These are phyloP conservation scores for Floccularia luteovirens DNA, from an alignment of 768 basidiomycete species.

Conservation along the genomic window DNA sequence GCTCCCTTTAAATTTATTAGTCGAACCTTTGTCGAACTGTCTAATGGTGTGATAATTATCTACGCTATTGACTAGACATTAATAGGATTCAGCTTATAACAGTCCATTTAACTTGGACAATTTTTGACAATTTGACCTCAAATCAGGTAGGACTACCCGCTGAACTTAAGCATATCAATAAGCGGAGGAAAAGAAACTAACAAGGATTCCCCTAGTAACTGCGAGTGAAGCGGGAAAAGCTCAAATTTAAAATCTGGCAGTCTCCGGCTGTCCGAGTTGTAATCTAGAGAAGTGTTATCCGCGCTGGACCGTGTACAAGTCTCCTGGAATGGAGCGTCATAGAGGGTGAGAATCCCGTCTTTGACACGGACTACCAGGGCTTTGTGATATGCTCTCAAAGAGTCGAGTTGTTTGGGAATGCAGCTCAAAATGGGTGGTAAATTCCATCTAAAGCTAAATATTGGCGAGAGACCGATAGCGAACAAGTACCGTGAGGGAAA, in stretches of 20 bases:
- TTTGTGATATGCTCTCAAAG: constrained; percentile 68
- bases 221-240: constrained; percentile 81
- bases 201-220: constrained; percentile 86
- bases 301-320: constrained; percentile 69
- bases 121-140: constrained; percentile 44
- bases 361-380: constrained; percentile 53
- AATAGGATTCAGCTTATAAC: constrained; percentile 16
- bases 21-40: constrained; percentile 16
- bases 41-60: constrained; percentile 48
- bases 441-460: constrained; percentile 85
- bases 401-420: constrained; percentile 85
- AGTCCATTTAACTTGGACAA: constrained; percentile 13
- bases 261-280: constrained; percentile 60
- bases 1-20: constrained; percentile 44
- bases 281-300: constrained; percentile 74
- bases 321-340: constrained; percentile 73
- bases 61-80: constrained; percentile 21
- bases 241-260: constrained; percentile 78
- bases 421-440: constrained; percentile 80
- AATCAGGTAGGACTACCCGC: constrained; percentile 80
- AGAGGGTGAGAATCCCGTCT: constrained; percentile 68
- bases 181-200: constrained; percentile 90
- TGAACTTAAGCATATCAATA: constrained; percentile 89
- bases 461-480: constrained; percentile 76
- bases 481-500: constrained; percentile 82